Evolutionary conservation across 1,284 basidiomycete genomes (phyloP).

Genomic region (Microbotryum violaceum): DNA sequence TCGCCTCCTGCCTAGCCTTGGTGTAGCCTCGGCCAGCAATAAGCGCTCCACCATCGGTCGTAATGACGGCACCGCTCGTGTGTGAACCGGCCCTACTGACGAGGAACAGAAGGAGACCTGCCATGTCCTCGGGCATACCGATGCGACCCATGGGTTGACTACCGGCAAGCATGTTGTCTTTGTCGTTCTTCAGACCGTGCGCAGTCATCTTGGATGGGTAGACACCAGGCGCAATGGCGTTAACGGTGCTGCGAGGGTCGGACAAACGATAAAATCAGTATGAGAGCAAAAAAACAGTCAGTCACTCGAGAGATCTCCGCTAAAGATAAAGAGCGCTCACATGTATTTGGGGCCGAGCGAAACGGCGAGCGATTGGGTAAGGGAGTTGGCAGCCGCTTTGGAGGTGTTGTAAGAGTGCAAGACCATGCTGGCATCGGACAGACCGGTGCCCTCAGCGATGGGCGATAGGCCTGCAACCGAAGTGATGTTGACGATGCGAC

Average conservation of each 20-base stretch:
- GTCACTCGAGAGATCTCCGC: conserved; percentile 11
- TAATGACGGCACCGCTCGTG: conserved; percentile 36
- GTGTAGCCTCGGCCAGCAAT: conserved; percentile 21
- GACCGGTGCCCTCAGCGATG: conserved; percentile 42
- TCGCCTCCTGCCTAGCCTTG: neutral
- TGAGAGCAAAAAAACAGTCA: neutral
- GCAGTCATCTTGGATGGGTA: conserved; percentile 85
- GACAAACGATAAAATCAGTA: too few species aligned
- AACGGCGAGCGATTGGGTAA: conserved; percentile 64
- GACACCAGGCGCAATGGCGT: conserved; percentile 55
- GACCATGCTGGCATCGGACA: conserved; percentile 50
- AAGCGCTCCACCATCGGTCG: conserved; percentile 28
- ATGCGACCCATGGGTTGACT: conserved; percentile 30
- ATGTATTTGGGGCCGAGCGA: conserved; percentile 57
- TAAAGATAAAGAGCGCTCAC: conserved; percentile 49
- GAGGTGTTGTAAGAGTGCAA: conserved; percentile 52
- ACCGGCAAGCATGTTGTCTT: conserved; percentile 44
- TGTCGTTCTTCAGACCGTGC: conserved; percentile 56
- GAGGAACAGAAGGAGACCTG: conserved; percentile 41
- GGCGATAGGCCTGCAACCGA: conserved; percentile 61
- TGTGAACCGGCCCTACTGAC: conserved; percentile 39
- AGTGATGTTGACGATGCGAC: conserved; percentile 71
- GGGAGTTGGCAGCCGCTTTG: conserved; percentile 58
- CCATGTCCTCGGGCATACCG: conserved; percentile 44
- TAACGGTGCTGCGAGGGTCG: conserved; percentile 51